These are phyloP conservation scores for Pleurotus tuoliensis DNA, from an alignment of 768 basidiomycete species.

Conservation along the genomic window DNA sequence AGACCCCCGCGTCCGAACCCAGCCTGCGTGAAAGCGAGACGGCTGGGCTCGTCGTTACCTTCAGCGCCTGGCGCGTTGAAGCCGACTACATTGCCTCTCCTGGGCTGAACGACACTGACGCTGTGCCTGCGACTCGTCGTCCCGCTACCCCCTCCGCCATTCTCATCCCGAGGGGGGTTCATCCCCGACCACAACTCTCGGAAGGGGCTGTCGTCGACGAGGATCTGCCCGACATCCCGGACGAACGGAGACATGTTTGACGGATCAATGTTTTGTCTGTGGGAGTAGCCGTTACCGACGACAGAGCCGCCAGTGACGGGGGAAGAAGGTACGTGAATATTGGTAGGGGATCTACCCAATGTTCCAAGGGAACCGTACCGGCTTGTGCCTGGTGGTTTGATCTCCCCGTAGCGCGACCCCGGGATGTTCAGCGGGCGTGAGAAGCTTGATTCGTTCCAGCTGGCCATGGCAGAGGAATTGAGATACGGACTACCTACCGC, in stretches of 20 bases:
- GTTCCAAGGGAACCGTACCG: constrained; percentile 64
- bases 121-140: constrained; percentile 82
- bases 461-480: constrained; percentile 39
- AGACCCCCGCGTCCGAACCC: constrained; percentile 50
- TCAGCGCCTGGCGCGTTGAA: constrained; percentile 59
- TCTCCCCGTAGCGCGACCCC: constrained; percentile 50
- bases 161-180: constrained; percentile 60
- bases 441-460: constrained; percentile 59
- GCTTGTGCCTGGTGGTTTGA: constrained; percentile 57
- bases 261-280: constrained; percentile 41
- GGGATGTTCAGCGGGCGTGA: constrained; percentile 57
- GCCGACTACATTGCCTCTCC: constrained; percentile 60
- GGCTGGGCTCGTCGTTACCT: constrained; percentile 26
- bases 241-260: constrained; percentile 86
- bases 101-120: constrained; percentile 78
- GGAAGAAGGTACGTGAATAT: constrained; percentile 45
- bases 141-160: constrained; percentile 64
- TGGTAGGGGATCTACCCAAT: constrained; percentile 51
- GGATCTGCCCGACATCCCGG: constrained; percentile 76
- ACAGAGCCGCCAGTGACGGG: constrained; percentile 34
- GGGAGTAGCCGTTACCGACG: constrained; percentile 43
- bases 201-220: constrained; percentile 67
- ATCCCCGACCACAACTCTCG: constrained; percentile 75
- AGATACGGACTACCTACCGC: constrained; percentile 48
- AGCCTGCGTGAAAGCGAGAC: constrained; percentile 27